Conservation (phyloP, 495 filamentous ascomycete genomes). For the Rhizodiscina lignyota region DNA sequence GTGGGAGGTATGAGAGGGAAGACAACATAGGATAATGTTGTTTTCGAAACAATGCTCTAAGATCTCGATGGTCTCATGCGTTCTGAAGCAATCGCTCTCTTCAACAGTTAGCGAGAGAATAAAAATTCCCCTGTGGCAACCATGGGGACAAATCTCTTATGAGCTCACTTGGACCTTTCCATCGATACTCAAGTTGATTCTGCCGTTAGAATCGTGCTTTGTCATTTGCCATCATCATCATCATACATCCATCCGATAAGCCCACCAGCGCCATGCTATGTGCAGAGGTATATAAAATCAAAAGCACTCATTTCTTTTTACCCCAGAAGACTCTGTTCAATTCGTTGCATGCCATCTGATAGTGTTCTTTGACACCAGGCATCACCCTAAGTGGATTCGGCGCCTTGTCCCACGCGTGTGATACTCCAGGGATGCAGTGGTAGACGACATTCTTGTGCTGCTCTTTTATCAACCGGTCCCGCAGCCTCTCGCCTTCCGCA, state of each 20-base stretch:
- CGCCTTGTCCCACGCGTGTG: conserved; percentile 78
- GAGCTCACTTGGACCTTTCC: too few relatives aligned
- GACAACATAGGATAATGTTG: not conserved
- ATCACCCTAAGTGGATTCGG: conserved; percentile 56
- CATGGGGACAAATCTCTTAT: too few relatives aligned
- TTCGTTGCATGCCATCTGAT: conserved; percentile 27
- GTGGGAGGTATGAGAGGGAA: conserved; percentile 1
- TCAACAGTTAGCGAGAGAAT: too few relatives aligned
- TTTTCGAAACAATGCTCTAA: conserved; percentile 1
- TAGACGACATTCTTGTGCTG: conserved; percentile 48
- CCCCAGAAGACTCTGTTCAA: conserved; percentile 27
- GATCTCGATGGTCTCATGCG: conserved; percentile 1
- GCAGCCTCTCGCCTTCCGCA: conserved; percentile 55
- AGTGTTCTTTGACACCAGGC: conserved; percentile 23
- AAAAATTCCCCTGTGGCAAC: too few relatives aligned
- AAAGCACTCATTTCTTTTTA: too few relatives aligned
- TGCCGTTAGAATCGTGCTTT: too few relatives aligned
- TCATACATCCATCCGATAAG: too few relatives aligned
- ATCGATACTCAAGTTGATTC: too few relatives aligned
- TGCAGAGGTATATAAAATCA: too few relatives aligned
- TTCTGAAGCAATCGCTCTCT: conserved; percentile 1
- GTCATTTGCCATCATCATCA: too few relatives aligned
- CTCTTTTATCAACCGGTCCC: conserved; percentile 35
- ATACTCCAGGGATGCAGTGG: conserved; percentile 52
- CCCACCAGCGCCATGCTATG: too few relatives aligned